Conservation (phyloP, 495 filamentous ascomycete species). For the Lasiosphaeria miniovina region DNA sequence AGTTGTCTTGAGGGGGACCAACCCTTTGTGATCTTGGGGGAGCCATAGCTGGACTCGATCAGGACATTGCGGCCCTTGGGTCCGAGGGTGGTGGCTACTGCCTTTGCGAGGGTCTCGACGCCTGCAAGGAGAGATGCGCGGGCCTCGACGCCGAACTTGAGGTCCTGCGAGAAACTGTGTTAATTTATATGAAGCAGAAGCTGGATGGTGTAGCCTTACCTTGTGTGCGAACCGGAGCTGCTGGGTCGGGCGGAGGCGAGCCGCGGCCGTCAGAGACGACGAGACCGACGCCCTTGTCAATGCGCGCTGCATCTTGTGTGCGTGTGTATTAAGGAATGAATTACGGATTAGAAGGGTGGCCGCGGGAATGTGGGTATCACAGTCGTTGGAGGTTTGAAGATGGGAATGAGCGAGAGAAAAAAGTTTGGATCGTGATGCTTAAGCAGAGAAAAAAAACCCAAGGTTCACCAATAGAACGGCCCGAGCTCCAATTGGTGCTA, state of each 20-base stretch:
- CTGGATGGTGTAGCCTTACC: constrained; percentile 50
- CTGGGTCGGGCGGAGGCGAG: constrained; percentile 64
- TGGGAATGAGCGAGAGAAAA: constrained; percentile 15
- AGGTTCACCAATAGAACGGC: constrained; percentile 24
- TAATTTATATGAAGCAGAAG: constrained; percentile 16
- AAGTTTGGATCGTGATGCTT: constrained; percentile 21
- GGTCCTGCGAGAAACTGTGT: constrained; percentile 57
- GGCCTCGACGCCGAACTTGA: constrained; percentile 97
- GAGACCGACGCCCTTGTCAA: constrained; percentile 63
- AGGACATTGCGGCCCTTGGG: constrained; percentile 98
- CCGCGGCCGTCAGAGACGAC: constrained; percentile 51
- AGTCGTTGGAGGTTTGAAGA: constrained; percentile 10
- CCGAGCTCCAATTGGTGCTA: constrained; percentile 30
- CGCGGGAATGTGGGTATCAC: constrained; percentile 18
- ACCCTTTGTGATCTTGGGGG: constrained; percentile 99
- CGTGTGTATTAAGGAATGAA: constrained; percentile 17
- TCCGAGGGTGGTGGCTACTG: constrained; percentile 92
- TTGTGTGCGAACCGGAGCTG: constrained; percentile 94
- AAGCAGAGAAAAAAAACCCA: constrained; percentile 27
- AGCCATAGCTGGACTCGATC: constrained; percentile 96
- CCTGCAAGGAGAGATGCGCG: constrained; percentile 84
- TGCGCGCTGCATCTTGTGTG: constrained; percentile 46
- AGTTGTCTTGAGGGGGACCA: constrained; percentile 26
- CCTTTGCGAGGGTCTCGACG: constrained; percentile 95
- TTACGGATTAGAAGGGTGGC: constrained; percentile 13